Percentiles rank a stretch among this genome's conserved stretches.
These are phyloP conservation scores for Pestalotiopsis sp. DNA, from an alignment of 2,329 filamentous ascomycete species.

Conservation along the genomic window DNA sequence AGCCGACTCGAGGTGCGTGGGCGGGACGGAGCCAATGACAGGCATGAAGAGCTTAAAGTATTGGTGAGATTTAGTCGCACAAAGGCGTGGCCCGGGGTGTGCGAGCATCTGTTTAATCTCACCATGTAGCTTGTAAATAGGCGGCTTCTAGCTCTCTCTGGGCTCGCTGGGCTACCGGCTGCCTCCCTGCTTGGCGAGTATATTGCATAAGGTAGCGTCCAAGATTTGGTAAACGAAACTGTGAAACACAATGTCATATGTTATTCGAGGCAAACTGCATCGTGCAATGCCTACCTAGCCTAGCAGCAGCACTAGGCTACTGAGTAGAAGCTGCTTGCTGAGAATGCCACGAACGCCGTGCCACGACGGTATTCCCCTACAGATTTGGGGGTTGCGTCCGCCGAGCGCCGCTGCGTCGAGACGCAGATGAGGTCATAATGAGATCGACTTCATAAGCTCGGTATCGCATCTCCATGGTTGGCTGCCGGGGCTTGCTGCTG, in stretches of 20 bases:
- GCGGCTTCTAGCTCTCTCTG: neutral
- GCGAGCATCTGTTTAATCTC: conserved; percentile 9
- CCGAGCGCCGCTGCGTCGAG: neutral
- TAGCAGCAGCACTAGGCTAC: neutral
- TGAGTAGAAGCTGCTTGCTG: neutral
- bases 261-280: neutral
- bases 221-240: neutral
- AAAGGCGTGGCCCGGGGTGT: conserved; percentile 4
- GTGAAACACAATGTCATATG: neutral
- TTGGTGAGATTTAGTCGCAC: conserved; percentile 6
- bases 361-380: neutral
- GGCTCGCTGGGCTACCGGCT: neutral
- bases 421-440: neutral
- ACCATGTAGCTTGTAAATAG: neutral
- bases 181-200: neutral
- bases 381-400: neutral
- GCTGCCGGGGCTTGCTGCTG: neutral
- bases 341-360: neutral
- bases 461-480: neutral
- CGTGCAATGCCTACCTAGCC: neutral
- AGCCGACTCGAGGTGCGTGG: neutral
- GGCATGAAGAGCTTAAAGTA: conserved; percentile 3
- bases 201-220: neutral
- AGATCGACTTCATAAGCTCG: neutral
- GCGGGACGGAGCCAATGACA: conserved; percentile 8